Base-by-base conservation (phyloP, 306 rosid genomes). In the Elaeagnus macrophylla region DNA sequence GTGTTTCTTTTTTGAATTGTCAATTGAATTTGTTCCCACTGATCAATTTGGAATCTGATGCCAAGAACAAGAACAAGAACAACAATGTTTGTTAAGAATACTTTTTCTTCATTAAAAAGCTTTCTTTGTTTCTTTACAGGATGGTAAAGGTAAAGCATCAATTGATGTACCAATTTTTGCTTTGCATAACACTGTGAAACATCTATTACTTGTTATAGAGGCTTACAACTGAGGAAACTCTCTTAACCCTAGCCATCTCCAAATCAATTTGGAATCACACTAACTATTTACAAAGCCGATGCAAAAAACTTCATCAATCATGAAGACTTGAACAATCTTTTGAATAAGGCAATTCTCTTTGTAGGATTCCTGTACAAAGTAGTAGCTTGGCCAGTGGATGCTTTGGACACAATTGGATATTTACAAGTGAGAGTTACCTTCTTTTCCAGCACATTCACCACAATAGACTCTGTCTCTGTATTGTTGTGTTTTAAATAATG, bases 391-490 rank as follows among this genome's bases (percentile, higher is more conserved):
- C 51, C 61, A 36, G 39, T 9, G 9, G 62, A 70, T 10, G 71
- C 61, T 65, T 74, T 57, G 36, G 69, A 71, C 55, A 47, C 55
- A 0, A 61, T 54, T 38, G 81, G 70, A 57, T 80, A 65, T 69
- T 64, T 78, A 65, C 81, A 75, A 14, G 81, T 72, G 25, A 84
- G 74, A 35, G 71, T 77, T 53, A 88, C 97, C 69, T 76, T 78
- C 82, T 84, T 84, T 38, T 84, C 95, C 72, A 79, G 39, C 18
- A 76, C 77, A 56, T 69, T 76, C 74, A 88, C 82, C 67, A 74
- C 76, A 59, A 88, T 69, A 0, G 91, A 88, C 51, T 88, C 91
- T 66, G 79, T 80, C 69, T 85, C 88, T 59, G 69, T 79, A 25
- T 2, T 25, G 32, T 25, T 9, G 46, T 42, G 46, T 9, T 42